phyloP scores from a whole-genome alignment of 2,329 filamentous ascomycete genomes.

The Apiospora phragmitis region DNA sequence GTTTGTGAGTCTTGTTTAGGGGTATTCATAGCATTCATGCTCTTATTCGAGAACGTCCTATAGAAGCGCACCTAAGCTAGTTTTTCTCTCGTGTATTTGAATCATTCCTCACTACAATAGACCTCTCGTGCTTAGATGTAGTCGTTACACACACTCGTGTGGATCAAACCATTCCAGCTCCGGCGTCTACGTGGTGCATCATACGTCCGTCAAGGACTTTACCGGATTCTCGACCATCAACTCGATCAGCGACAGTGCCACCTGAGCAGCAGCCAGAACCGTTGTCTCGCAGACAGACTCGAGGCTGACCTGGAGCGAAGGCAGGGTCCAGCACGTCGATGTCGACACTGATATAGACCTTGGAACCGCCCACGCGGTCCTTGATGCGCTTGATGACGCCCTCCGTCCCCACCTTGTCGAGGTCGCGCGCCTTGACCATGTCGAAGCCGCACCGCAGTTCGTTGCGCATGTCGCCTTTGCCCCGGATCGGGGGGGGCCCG shows the following conservation, averaged over 20 bases:
- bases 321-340: constrained; percentile 80
- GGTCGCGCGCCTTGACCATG: constrained; percentile 61
- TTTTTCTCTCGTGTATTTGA: not conserved
- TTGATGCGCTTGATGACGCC: constrained; percentile 67
- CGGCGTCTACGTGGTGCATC: not conserved
- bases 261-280: constrained; percentile 70
- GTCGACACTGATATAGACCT: constrained; percentile 73
- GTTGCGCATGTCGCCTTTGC: constrained; percentile 53
- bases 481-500: constrained; percentile 50
- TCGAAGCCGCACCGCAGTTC: constrained; percentile 60
- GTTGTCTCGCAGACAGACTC: constrained; percentile 62
- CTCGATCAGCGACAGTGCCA: constrained; percentile 72
- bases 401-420: constrained; percentile 67
- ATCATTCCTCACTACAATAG: not conserved
- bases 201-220: constrained; percentile 11
- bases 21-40: constrained; percentile 14
- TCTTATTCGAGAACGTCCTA: constrained; percentile 3
- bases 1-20: constrained; percentile 15
- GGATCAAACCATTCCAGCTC: not conserved
- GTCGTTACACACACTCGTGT: not conserved
- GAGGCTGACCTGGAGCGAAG: constrained; percentile 51
- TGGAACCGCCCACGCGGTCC: constrained; percentile 49
- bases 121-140: not conserved
- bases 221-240: constrained; percentile 52
- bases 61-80: constrained; percentile 7